Evolutionary conservation across 208 protist species (phyloP).

Genomic region (Acanthamoeba castellanii): DNA sequence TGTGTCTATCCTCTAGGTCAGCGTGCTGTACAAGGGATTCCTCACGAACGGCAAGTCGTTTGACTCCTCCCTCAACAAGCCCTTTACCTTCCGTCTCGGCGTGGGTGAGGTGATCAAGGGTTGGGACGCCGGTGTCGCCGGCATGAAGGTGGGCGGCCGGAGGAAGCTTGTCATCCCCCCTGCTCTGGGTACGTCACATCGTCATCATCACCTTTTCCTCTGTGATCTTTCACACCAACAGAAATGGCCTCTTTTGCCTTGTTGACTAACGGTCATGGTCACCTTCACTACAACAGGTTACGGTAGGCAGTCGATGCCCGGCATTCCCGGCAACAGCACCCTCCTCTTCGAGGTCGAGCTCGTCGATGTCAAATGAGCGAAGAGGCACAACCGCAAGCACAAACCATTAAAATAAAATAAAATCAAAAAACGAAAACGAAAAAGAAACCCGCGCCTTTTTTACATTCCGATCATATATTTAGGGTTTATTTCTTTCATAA

Average conservation of each 20-base stretch:
- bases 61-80: slow-evolving; percentile 57
- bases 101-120: slow-evolving; percentile 67
- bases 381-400: background rate
- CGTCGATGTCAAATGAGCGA: background rate
- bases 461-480: too few species aligned
- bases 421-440: too few species aligned
- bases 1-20: background rate
- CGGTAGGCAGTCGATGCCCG: slow-evolving; percentile 1
- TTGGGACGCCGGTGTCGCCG: background rate
- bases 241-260: background rate
- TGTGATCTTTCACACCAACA: background rate
- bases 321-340: slow-evolving; percentile 56
- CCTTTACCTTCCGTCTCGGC: slow-evolving; percentile 63
- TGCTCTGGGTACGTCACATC: background rate
- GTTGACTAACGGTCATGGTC: background rate
- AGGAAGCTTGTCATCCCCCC: slow-evolving; percentile 56
- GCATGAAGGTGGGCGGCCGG: slow-evolving; percentile 54
- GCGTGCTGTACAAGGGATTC: slow-evolving; percentile 65
- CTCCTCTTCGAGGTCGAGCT: slow-evolving; percentile 62
- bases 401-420: too few species aligned
- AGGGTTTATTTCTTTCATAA: too few species aligned
- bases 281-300: background rate
- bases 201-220: background rate
- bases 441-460: too few species aligned
- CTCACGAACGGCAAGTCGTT: slow-evolving; percentile 72